Conservation (phyloP, 495 filamentous ascomycete genomes). For the Penicillium manginii region DNA sequence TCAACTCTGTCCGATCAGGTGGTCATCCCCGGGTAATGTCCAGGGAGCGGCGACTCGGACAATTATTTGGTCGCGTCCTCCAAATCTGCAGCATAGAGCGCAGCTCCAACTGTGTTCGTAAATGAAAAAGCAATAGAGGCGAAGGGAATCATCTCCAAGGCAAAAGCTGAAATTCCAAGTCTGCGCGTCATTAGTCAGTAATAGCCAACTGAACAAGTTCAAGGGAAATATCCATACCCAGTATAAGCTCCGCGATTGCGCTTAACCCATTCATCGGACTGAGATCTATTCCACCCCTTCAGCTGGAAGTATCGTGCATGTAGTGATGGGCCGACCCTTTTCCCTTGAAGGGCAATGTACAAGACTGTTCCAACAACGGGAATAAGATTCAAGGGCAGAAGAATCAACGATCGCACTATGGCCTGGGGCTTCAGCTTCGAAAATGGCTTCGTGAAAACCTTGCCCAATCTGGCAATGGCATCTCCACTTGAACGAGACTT, state of each 20-base stretch:
- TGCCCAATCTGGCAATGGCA: slow-evolving; percentile 70
- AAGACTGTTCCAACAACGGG: slow-evolving; percentile 82
- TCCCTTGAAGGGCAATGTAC: slow-evolving; percentile 79
- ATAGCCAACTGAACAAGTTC: neutral
- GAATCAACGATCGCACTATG: slow-evolving; percentile 70
- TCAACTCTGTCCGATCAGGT: no score
- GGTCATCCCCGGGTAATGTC: neutral
- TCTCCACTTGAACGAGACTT: slow-evolving; percentile 49
- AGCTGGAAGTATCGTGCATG: slow-evolving; percentile 83
- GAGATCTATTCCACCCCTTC: slow-evolving; percentile 69
- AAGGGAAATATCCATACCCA: slow-evolving; percentile 54
- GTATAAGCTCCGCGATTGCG: slow-evolving; percentile 69
- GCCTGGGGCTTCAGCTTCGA: slow-evolving; percentile 64
- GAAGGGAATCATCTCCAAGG: slow-evolving; percentile 84
- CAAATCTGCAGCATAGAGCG: slow-evolving; percentile 91
- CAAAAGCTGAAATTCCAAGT: slow-evolving; percentile 74
- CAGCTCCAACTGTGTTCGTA: slow-evolving; percentile 90
- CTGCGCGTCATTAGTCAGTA: slow-evolving; percentile 49
- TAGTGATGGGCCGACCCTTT: slow-evolving; percentile 50
- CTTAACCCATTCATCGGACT: slow-evolving; percentile 67
- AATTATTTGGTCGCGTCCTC: slow-evolving; percentile 54
- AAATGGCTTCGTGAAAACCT: slow-evolving; percentile 71
- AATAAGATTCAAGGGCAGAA: slow-evolving; percentile 90
- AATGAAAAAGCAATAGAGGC: slow-evolving; percentile 84
- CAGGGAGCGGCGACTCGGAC: neutral